phyloP scores from a whole-genome alignment of 345 rosid species.

The Rhodomyrtus tomentosa region DNA sequence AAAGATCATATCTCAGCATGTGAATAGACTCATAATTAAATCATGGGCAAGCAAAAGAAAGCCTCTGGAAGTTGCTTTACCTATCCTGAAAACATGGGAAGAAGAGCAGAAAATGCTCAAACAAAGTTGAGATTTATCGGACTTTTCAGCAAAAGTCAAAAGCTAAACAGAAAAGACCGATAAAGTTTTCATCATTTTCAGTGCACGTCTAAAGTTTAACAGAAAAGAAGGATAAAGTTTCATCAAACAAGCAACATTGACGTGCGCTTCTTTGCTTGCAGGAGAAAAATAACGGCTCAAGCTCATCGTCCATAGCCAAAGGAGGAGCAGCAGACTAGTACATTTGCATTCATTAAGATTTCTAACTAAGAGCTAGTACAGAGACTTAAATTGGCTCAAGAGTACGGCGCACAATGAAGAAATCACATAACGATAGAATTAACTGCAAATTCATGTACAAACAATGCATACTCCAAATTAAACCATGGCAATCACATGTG shows the following conservation, averaged over 20 bases:
- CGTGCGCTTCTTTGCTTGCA: not conserved
- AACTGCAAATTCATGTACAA: not conserved
- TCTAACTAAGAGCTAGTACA: not conserved
- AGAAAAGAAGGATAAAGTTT: not conserved
- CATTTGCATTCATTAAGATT: not conserved
- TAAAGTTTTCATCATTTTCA: not conserved
- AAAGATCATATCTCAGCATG: not conserved
- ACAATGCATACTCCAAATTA: not conserved
- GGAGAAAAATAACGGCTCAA: not conserved
- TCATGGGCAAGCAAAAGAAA: not conserved
- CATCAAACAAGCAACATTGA: not conserved
- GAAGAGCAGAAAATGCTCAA: not conserved
- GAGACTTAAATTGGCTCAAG: not conserved
- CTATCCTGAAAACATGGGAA: not conserved
- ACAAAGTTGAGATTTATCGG: not conserved
- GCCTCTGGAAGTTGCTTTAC: not conserved
- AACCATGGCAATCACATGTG: not conserved
- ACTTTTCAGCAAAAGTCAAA: not conserved
- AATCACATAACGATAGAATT: not conserved
- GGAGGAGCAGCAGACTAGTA: not conserved
- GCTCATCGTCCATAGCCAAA: not conserved
- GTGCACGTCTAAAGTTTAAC: not conserved
- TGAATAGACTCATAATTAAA: not conserved
- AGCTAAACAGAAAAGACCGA: not conserved
- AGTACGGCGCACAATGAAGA: not conserved